A percentile compares a stretch with the other conserved stretches of the same genome.
These are phyloP conservation scores for Avena eriantha DNA, from an alignment of 176 grass and related monocot species.

Conservation along the genomic window DNA sequence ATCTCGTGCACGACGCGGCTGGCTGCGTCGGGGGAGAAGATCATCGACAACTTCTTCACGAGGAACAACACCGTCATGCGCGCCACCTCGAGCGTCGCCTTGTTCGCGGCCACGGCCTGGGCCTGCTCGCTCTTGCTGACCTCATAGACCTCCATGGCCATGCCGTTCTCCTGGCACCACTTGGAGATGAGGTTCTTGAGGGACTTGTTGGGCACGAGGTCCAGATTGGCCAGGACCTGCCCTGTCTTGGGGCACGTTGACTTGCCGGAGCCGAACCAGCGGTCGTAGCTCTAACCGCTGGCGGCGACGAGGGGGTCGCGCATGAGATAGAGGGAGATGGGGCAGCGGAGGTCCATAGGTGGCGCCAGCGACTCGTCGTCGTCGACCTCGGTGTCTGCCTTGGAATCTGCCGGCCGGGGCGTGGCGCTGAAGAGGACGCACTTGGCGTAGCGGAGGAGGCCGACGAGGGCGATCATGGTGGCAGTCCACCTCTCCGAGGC, in stretches of 20 bases:
- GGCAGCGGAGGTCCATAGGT: conserved; percentile 87
- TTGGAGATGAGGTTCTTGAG: conserved; percentile 89
- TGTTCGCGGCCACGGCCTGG: conserved; percentile 56
- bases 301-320: conserved; percentile 78
- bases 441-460: conserved; percentile 84
- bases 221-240: conserved; percentile 58
- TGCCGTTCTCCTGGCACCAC: conserved; percentile 88
- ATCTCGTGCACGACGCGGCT: conserved; percentile 89
- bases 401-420: conserved; percentile 57
- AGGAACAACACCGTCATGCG: conserved; percentile 90
- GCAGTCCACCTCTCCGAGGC: conserved; percentile 67
- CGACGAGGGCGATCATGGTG: conserved; percentile 82
- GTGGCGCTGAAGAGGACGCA: conserved; percentile 86
- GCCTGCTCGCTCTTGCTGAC: conserved; percentile 48
- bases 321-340: conserved; percentile 92
- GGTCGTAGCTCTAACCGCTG: conserved; percentile 93
- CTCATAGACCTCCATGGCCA: conserved; percentile 59
- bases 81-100: conserved; percentile 86
- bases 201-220: conserved; percentile 78
- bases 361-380: conserved; percentile 51
- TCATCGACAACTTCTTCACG: conserved; percentile 68
- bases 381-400: conserved; percentile 36
- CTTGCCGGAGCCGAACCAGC: conserved; percentile 80
- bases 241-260: conserved; percentile 90
- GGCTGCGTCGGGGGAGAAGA: conserved; percentile 61